Conservation (phyloP, 2,329 filamentous ascomycete species). For the Aspergillus latus region DNA sequence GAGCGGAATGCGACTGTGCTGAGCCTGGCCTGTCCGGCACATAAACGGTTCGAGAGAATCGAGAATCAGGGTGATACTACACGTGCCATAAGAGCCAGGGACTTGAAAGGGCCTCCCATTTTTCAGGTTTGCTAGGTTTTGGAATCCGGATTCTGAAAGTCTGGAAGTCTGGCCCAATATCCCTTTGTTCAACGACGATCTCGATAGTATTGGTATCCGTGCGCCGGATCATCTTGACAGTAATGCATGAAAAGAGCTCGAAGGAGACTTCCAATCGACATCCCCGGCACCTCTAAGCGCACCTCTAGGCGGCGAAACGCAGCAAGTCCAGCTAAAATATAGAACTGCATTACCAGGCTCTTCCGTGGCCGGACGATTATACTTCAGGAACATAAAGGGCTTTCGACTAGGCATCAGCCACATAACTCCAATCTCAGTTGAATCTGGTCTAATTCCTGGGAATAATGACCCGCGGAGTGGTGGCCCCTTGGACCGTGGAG, state of each 20-base stretch:
- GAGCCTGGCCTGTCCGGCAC: neutral
- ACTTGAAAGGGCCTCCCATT: neutral
- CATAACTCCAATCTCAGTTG: constrained; percentile 3
- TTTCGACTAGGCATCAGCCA: neutral
- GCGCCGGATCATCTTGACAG: constrained; percentile 19
- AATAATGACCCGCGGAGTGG: neutral
- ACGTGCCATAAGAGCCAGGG: neutral
- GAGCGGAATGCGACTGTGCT: constrained; percentile 22
- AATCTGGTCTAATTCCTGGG: neutral
- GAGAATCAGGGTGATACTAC: neutral
- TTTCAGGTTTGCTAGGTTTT: constrained; percentile 9
- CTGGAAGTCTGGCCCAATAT: neutral
- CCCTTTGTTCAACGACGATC: constrained; percentile 8
- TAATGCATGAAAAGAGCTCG: constrained; percentile 17
- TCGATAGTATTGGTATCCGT: constrained; percentile 19
- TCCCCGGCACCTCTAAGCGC: no score
- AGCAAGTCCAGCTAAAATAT: no score
- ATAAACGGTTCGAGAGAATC: neutral
- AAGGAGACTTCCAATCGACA: neutral
- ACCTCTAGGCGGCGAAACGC: neutral
- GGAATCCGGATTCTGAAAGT: neutral
- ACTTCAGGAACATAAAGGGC: neutral
- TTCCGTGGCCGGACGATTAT: neutral
- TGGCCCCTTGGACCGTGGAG: no score
- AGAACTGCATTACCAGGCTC: constrained; percentile 3